Base-by-base conservation (phyloP, 305 asterid species). In the Ajuga reptans region DNA sequence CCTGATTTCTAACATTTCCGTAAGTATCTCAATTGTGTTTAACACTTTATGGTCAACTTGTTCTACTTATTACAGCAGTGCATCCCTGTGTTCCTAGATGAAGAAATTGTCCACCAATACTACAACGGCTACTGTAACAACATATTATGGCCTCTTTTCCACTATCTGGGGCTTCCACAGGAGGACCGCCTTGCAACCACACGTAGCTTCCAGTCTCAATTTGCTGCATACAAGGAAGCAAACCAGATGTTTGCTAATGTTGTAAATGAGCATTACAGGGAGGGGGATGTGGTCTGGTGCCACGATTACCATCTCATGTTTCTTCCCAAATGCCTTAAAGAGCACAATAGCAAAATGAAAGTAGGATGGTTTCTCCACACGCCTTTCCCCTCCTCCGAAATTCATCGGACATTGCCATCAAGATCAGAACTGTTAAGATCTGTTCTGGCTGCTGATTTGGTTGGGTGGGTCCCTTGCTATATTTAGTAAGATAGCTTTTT, bases 291-390 rank as follows among this genome's bases (percentile, higher is more conserved):
- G 16, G 95, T 90, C 12, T 90, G 97, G 96, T 88, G 97, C 83
- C 97, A 90, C 66, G 96, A 90, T 74, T 90, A 90, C 78, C 97
- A 90, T 81, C 84, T 90, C 68, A 90, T 90, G 96, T 90, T 86
- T 79, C 91, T 90, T 42, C 95, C 96, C 1, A 83, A 84, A 79
- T 88, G 92, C 76, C 90, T 88, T 9, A 88, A 91, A 72, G 90
- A 89, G 16, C 68, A 81, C 65, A 91, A 91, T 72, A 78, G 51
- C 66, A 75, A 79, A 53, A 89, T 89, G 96, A 88, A 91, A 82
- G 96, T 91, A 8, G 97, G 96, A 16, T 91, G 97, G 97, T 91
- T 91, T 84, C 95, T 91, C 37, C 95, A 91, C 80, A 91, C 97
- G 3, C 97, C 97, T 18, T 89, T 91, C 72, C 96, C 97, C 65